phyloP scores from a whole-genome alignment of 1,284 basidiomycete species.

The Ceratobasidium sp. region DNA sequence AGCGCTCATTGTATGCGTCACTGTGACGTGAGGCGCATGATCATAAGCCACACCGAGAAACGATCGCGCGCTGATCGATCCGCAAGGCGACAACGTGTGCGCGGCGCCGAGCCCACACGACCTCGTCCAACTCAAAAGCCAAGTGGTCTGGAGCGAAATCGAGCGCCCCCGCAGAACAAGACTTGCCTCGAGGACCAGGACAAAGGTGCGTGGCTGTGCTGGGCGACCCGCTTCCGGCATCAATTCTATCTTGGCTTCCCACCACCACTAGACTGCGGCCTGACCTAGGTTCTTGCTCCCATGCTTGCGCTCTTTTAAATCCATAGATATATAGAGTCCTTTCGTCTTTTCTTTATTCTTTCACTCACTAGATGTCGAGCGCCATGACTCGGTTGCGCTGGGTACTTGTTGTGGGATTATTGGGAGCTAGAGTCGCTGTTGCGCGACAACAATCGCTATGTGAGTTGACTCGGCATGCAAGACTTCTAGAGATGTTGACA shows the following conservation, averaged over 20 bases:
- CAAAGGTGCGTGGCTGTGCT: constrained; percentile 38
- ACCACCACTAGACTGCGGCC: constrained; percentile 30
- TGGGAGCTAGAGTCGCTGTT: constrained; percentile 1
- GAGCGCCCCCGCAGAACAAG: neutral
- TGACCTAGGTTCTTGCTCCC: constrained; percentile 12
- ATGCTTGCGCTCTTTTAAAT: constrained; percentile 12
- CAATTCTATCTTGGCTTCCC: neutral
- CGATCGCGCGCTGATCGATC: neutral
- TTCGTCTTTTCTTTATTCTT: neutral
- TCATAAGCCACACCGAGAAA: neutral
- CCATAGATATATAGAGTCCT: constrained; percentile 2
- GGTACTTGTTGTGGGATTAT: constrained; percentile 23
- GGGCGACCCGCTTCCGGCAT: neutral
- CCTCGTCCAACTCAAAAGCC: neutral
- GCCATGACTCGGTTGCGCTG: constrained; percentile 18
- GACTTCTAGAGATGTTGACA: neutral
- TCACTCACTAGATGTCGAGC: neutral
- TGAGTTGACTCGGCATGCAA: constrained; percentile 9
- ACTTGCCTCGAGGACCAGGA: neutral
- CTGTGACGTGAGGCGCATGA: neutral
- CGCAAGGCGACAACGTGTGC: constrained; percentile 9
- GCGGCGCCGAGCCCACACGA: constrained; percentile 1
- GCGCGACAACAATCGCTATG: constrained; percentile 14
- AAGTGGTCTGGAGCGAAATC: neutral
- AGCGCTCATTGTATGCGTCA: neutral